Conservation (phyloP, 208 protist species). For the Ichthyophonus hoferi region DNA sequence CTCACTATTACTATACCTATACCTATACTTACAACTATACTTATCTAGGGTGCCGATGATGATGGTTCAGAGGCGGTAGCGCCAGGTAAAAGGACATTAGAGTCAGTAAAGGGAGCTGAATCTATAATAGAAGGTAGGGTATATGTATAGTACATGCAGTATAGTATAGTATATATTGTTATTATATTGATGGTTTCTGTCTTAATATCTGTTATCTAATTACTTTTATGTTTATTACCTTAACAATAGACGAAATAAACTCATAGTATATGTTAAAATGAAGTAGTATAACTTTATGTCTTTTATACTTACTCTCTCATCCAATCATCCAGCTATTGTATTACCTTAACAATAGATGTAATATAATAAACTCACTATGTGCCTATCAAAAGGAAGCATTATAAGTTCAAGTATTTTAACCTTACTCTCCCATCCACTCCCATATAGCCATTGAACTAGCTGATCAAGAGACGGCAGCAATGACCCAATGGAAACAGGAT, state of each 20-base stretch:
- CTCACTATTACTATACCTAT: too few relatives aligned
- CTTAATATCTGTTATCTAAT: not conserved
- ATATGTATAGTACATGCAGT: conserved; percentile 46
- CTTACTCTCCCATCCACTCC: too few relatives aligned
- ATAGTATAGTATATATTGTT: not conserved
- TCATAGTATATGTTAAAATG: conserved; percentile 31
- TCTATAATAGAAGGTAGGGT: conserved; percentile 63
- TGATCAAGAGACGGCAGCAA: not conserved
- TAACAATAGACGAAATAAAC: not conserved
- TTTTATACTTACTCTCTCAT: not conserved
- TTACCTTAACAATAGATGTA: too few relatives aligned
- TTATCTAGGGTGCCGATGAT: not conserved
- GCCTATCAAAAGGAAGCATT: too few relatives aligned
- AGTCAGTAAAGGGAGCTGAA: conserved; percentile 64
- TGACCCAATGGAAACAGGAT: not conserved
- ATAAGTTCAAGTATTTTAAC: too few relatives aligned
- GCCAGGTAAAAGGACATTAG: conserved; percentile 55
- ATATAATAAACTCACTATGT: too few relatives aligned
- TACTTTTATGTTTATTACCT: not conserved
- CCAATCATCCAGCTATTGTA: too few relatives aligned
- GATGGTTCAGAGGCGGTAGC: conserved; percentile 33
- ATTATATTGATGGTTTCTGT: not conserved
- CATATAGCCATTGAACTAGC: not conserved
- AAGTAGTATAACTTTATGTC: not conserved
- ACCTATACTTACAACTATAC: too few relatives aligned